Evolutionary conservation across 805 yeast species (phyloP).

Genomic region (Spathaspora passalidarum): DNA sequence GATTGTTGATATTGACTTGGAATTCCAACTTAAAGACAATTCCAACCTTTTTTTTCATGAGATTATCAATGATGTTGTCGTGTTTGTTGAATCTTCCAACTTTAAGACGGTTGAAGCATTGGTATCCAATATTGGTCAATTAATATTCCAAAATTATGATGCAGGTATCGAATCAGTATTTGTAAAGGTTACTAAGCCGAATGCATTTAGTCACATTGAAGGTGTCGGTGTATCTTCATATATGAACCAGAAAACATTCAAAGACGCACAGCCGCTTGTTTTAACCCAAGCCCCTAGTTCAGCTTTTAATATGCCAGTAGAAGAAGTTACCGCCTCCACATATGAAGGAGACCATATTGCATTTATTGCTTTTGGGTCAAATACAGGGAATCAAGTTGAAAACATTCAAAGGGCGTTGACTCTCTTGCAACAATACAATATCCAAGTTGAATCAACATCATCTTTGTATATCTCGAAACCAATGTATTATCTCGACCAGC

Average conservation of each 20-base stretch:
- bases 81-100: slow-evolving; percentile 70
- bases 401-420: slow-evolving; percentile 59
- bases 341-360: slow-evolving; percentile 44
- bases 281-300: slow-evolving; percentile 7
- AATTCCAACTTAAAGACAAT: slow-evolving; percentile 21
- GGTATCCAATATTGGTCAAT: slow-evolving; percentile 66
- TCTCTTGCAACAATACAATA: slow-evolving; percentile 36
- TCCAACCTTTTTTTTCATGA: slow-evolving; percentile 37
- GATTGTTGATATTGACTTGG: slow-evolving; percentile 62
- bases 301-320: slow-evolving; percentile 33
- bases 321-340: slow-evolving; percentile 6
- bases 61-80: slow-evolving; percentile 47
- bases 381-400: slow-evolving; percentile 65
- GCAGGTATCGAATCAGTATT: slow-evolving; percentile 33
- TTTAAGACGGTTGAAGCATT: slow-evolving; percentile 94
- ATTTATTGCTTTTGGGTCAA: slow-evolving; percentile 87
- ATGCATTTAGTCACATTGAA: slow-evolving; percentile 80
- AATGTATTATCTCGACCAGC: slow-evolving; percentile 83
- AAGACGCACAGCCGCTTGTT: slow-evolving; percentile 17
- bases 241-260: slow-evolving; percentile 44
- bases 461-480: slow-evolving; percentile 86
- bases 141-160: slow-evolving; percentile 43
- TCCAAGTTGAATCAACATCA: slow-evolving; percentile 60
- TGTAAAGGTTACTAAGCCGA: slow-evolving; percentile 78
- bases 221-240: slow-evolving; percentile 85